These are phyloP conservation scores for Rhodofomes roseus DNA, from an alignment of 1,284 basidiomycete species.

Conservation along the genomic window DNA sequence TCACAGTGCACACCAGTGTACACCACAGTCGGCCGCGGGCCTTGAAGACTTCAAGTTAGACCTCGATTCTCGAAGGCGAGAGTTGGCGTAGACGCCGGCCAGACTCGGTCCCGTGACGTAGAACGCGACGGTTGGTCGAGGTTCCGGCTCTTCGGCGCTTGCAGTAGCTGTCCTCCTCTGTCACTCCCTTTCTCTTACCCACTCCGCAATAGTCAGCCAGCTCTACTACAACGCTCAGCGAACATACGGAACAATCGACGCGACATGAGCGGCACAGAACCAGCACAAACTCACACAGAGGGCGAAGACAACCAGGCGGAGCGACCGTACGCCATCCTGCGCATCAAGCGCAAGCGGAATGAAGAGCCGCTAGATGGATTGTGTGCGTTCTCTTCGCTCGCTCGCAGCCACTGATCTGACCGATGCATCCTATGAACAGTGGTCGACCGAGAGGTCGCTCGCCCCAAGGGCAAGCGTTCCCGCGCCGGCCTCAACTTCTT, in stretches of 20 bases:
- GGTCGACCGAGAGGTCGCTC: slow-evolving; percentile 45
- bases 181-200: not conserved
- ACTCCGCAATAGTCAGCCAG: not conserved
- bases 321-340: slow-evolving; percentile 61
- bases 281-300: not conserved
- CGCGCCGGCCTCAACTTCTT: slow-evolving; percentile 61
- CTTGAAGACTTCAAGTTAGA: no score
- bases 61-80: no score
- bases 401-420: not conserved
- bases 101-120: not conserved
- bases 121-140: not conserved
- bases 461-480: slow-evolving; percentile 55
- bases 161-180: not conserved
- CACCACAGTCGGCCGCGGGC: no score
- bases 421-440: slow-evolving; percentile 37
- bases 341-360: slow-evolving; percentile 75
- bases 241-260: not conserved
- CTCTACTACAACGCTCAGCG: not conserved
- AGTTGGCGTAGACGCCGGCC: not conserved
- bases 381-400: slow-evolving; percentile 36
- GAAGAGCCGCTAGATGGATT: slow-evolving; percentile 78
- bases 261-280: not conserved
- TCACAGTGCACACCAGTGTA: no score
- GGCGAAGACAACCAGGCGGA: slow-evolving; percentile 7
- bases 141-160: not conserved